Base-by-base conservation (phyloP, 1,139 yeast species). In the Geotrichum klebahnii region DNA sequence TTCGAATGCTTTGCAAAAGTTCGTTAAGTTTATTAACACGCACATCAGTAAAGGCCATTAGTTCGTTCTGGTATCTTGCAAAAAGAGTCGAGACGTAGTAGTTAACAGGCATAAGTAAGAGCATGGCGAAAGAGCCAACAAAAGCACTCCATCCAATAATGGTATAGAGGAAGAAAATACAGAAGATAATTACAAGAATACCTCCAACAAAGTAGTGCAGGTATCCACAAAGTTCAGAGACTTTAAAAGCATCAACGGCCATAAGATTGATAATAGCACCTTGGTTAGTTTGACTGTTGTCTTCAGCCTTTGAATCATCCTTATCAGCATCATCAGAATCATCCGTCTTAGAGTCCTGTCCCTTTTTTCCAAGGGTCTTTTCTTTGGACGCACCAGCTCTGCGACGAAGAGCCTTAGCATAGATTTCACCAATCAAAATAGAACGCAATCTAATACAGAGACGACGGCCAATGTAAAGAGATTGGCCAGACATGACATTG, bases 241-340 rank as follows among this genome's bases (percentile, higher is more conserved):
- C 88, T 66, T 89, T 88, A 70, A 85, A 88, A 5, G 97, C 92
- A 71, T 90, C 98, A 50, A 90, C 90, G 32, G 97, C 88, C 96
- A 90, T 89, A 60, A 90, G 76, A 65, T 90, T 90, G 63, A 92
- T 89, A 57, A 92, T 87, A 8, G 96, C 92, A 59, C 98, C 98
- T 53, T 87, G 67, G 64, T 88, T 92, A 22, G 86, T 82, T 39
- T 86, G 81, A 37, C 78, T 72, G n/a, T n/a, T n/a, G n/a, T n/a
- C n/a, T n/a, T n/a, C n/a, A n/a, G n/a, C n/a, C n/a, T n/a, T n/a
- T n/a, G n/a, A n/a, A n/a, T n/a, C n/a, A 28, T 68, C 64, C 12
- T 78, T 76, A 1, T 84, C 77, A 38, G 82, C 71, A 12, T 24
- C 19, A 17, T 65, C 65, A 26, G 62, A n/a, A n/a, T n/a, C n/a